Conservation (phyloP, 768 basidiomycete species). For the Xanthoconium stramineum region DNA sequence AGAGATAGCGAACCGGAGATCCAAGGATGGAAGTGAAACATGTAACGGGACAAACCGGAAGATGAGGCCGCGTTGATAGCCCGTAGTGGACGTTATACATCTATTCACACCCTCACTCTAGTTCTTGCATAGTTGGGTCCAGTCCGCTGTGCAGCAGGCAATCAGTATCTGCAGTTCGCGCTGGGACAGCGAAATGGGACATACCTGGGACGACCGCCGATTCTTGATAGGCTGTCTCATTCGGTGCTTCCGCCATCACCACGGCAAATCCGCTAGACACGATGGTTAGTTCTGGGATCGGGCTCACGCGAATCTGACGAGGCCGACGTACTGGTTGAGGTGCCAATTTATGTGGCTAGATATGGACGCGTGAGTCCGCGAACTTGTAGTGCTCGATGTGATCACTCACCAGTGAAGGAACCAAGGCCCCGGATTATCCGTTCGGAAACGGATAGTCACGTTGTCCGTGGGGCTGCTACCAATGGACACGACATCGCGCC, state of each 20-base stretch:
- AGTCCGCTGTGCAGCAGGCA: constrained; percentile 6
- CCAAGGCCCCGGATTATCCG: constrained; percentile 65
- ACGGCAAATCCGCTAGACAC: constrained; percentile 19
- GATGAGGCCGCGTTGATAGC: background rate
- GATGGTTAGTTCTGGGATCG: background rate
- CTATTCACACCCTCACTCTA: too few relatives aligned
- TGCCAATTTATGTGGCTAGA: constrained; percentile 22
- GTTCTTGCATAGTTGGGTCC: constrained; percentile 12
- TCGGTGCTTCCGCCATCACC: constrained; percentile 27
- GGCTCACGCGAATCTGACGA: too few relatives aligned
- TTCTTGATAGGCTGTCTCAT: constrained; percentile 3
- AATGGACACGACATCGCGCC: constrained; percentile 31
- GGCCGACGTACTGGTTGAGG: constrained; percentile 14
- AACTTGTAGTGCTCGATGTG: background rate
- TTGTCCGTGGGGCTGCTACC: constrained; percentile 33
- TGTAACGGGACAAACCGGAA: constrained; percentile 1
- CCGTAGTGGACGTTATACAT: too few relatives aligned
- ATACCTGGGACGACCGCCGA: constrained; percentile 18
- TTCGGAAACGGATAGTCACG: constrained; percentile 56
- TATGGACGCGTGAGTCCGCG: background rate
- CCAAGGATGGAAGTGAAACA: background rate
- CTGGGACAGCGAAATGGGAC: background rate
- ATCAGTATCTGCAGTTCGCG: constrained; percentile 7
- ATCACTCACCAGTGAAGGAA: constrained; percentile 4
- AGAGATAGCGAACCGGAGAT: too few relatives aligned